Evolutionary conservation across 202 grass and related monocot genomes (phyloP).

Genomic region (Carex arenaria): DNA sequence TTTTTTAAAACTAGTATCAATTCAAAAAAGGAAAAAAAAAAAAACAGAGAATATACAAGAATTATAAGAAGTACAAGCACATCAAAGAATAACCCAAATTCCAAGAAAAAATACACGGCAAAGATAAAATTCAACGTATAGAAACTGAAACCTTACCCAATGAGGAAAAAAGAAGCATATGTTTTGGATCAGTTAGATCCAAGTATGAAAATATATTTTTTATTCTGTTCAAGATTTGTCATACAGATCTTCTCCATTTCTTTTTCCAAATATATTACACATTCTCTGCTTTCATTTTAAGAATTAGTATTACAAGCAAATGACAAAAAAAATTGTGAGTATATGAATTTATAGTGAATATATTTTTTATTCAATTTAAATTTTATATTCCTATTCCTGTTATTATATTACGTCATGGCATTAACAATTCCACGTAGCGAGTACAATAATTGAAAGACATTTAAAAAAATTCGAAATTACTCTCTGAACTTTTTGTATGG

Average conservation of each 20-base stretch:
- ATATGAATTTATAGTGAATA: not conserved
- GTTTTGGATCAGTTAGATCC: not conserved
- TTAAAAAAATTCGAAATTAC: not conserved
- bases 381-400: not conserved
- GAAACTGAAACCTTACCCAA: not conserved
- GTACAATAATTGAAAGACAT: not conserved
- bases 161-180: not conserved
- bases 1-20: not conserved
- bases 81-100: no score
- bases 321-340: not conserved
- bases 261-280: not conserved
- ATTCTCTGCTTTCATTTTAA: not conserved
- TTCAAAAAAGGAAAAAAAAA: not conserved
- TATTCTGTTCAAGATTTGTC: not conserved
- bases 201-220: not conserved
- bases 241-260: not conserved
- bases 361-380: not conserved
- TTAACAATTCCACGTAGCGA: no score
- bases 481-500: not conserved
- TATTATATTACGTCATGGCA: not conserved
- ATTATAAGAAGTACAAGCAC: no score
- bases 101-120: no score
- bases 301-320: not conserved
- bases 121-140: not conserved
- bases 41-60: no score